Evolutionary conservation across 176 grass and related monocot genomes (phyloP).

Genomic region (Saccharum spontaneum): DNA sequence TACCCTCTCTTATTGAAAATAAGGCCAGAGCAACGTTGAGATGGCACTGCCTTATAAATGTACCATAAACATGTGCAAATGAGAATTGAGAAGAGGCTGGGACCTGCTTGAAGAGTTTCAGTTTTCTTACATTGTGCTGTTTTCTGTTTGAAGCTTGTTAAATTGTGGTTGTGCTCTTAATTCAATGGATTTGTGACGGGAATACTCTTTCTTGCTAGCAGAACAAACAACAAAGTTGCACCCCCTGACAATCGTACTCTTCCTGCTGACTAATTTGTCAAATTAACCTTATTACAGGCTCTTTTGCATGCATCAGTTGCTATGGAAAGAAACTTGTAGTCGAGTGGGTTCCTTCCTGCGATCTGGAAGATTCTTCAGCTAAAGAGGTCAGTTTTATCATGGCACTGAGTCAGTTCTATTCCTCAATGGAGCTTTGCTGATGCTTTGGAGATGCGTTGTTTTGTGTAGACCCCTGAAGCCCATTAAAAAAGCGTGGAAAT

Average conservation of each 20-base stretch:
- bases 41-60: not conserved
- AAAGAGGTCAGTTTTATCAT: conserved; percentile 60
- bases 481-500: conserved; percentile 79
- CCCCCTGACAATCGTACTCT: conserved; percentile 6
- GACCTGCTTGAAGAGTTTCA: not conserved
- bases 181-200: not conserved
- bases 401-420: conserved; percentile 29
- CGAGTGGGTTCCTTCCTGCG: conserved; percentile 84
- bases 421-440: conserved; percentile 21
- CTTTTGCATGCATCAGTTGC: conserved; percentile 90
- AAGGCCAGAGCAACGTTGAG: not conserved
- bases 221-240: not conserved
- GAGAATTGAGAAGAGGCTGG: not conserved
- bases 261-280: conserved; percentile 28
- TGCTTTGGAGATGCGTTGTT: conserved; percentile 23
- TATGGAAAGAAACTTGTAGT: conserved; percentile 82
- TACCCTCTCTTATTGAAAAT: not conserved
- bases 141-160: not conserved
- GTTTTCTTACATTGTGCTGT: not conserved
- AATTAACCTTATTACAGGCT: conserved; percentile 52
- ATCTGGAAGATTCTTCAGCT: conserved; percentile 80
- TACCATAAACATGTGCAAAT: not conserved
- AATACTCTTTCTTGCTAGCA: not conserved
- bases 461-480: conserved; percentile 69
- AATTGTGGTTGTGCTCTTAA: not conserved